phyloP scores from a whole-genome alignment of 345 rosid species.

The Populus nigra region DNA sequence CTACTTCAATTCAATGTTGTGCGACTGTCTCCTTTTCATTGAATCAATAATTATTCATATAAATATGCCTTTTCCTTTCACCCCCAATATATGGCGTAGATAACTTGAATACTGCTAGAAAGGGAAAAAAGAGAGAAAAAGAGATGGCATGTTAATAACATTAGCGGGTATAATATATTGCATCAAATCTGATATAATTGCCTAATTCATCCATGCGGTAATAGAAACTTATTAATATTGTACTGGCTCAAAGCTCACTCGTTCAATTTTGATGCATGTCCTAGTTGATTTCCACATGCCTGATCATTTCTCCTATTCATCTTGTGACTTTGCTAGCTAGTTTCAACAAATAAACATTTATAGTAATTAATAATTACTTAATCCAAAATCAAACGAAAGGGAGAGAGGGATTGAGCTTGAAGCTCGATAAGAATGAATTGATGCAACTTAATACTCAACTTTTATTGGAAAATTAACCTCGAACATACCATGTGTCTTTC shows the following conservation, averaged over 20 bases:
- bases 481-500: constrained; percentile 19
- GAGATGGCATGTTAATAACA: no score
- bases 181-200: no score
- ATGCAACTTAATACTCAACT: constrained; percentile 14
- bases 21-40: no score
- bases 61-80: no score
- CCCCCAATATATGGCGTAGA: no score
- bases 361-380: neutral
- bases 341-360: constrained; percentile 19
- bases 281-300: constrained; percentile 12
- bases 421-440: constrained; percentile 35
- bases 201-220: no score
- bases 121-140: no score
- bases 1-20: no score
- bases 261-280: no score
- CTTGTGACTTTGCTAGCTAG: constrained; percentile 6
- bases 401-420: constrained; percentile 1
- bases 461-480: constrained; percentile 5
- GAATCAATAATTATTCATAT: neutral
- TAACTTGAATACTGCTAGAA: no score
- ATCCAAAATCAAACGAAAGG: neutral
- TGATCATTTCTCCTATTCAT: constrained; percentile 15
- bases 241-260: neutral
- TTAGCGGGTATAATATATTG: no score
- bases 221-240: no score